Base-by-base conservation (phyloP, 2,329 filamentous ascomycete species). In the Cytospora piceae region DNA sequence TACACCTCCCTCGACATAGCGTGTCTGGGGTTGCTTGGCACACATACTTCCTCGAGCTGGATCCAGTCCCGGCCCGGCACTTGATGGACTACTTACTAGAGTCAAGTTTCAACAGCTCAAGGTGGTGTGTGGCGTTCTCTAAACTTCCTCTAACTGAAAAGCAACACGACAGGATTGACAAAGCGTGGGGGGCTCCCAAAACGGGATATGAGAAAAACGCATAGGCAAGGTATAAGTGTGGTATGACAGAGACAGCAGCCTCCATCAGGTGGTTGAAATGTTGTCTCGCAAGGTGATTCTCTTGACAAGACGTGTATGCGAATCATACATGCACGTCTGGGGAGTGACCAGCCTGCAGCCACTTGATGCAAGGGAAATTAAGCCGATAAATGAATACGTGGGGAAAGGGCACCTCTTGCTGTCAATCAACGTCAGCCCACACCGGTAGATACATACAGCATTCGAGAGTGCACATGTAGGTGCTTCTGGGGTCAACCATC, bases 251-350 rank as follows among this genome's bases (percentile, higher is more conserved):
- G 53, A 49, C 29, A 57, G 53, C n/a, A 46, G 39, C 46, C 32
- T 52, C 53, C 42, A 63, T 57, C 61, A 63, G 61, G 53, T 63
- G 61, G 46, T 46, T 31, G 15, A 12, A 63, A 24, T 12, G 31
- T 46, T 51, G 53, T 55, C 39, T 57, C 61, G 53, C 53, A 57
- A 63, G 31, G 53, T 57, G 53, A 46, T 42, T 24, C 49, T 57
- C 24, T 24, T 46, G 51, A 37, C 53, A 46, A 63, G n/a, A 27
- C 39, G 20, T 29, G 27, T 46, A 29, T 55, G 34, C n/a, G 56
- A 4, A 24, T 39, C 55, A 49, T 54, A 49, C 39, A n/a, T 56
- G 42, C 42, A 15, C 6, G 12, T 4, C 31, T 22, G 53, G 27
- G 14, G 54, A 17, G 24, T 63, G 53, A 22, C 9, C 53, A 27